A percentile compares a stretch with the other conserved stretches of the same genome.
Conservation (phyloP, 83 land plant genomes). For the Isoetes engelmannii region DNA sequence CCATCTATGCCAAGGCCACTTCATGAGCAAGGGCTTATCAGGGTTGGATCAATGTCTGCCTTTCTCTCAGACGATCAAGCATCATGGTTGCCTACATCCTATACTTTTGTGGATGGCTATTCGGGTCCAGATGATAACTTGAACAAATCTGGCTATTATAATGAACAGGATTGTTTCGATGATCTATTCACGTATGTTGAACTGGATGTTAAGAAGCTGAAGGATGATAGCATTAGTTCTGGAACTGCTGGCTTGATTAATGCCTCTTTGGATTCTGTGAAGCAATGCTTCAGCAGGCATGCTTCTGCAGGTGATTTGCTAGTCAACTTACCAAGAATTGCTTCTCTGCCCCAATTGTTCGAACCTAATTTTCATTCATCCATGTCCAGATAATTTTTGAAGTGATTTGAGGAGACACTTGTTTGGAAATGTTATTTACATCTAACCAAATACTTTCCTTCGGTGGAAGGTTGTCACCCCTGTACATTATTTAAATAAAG, state of each 20-base stretch:
- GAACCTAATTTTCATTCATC: not conserved
- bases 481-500: no score
- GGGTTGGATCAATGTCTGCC: constrained; percentile 1
- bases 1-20: not conserved
- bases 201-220: no score
- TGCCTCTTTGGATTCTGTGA: not conserved
- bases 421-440: no score
- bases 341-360: constrained; percentile 7
- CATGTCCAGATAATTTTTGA: no score
- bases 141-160: not conserved
- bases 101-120: not conserved
- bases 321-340: constrained; percentile 6
- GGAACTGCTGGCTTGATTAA: not conserved
- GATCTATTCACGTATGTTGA: no score
- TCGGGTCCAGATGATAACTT: not conserved
- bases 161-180: not conserved
- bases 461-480: no score
- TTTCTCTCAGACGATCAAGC: not conserved
- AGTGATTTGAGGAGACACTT: no score
- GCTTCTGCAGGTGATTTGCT: constrained; percentile 3
- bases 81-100: constrained; percentile 7
- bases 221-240: not conserved
- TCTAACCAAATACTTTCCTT: no score
- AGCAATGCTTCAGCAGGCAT: not conserved
- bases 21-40: not conserved